Base-by-base conservation (phyloP, 768 basidiomycete genomes). In the Pulveroboletus sp. region DNA sequence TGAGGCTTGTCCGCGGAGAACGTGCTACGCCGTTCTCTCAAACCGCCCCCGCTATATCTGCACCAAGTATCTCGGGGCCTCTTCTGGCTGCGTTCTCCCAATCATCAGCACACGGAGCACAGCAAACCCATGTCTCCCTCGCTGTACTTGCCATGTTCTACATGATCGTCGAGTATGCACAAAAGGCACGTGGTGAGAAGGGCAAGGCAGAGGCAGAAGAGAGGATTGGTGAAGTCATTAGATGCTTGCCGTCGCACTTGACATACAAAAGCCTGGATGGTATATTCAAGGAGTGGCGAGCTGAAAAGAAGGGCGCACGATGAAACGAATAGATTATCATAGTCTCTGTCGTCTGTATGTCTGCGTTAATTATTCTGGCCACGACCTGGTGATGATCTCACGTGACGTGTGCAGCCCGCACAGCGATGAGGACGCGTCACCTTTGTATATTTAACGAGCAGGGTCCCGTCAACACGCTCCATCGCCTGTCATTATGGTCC, bases 101-200 rank as follows among this genome's bases (percentile, higher is more conserved):
- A n/a, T 82, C 82, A 37, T 88, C 90, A 4, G 81, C 89, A 11
- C 90, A 93, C 61, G 84, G 83, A 17, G 76, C 82, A 36, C 90
- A 94, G 60, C 95, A 99, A 71, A 97, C 93, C 1, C 93, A 94
- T 57, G 88, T 95, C 21, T 91, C 91, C 8, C 79, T 98, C 30
- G 93, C 94, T 8, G 89, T 98, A 10, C 75, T 98, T 44, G 92
- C 93, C 13, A 80, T 98, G 68, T 93, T 92, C 72, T 78, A 88
- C 24, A 80, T 97, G 73, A 75, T 86, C 6, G 73, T 84, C 43
- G 91, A 93, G 57, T 93, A 85, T 63, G 93, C 92, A 6, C 73
- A 77, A 64, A 85, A 83, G 62, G 84, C 84, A 31, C 67, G 64
- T 21, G 86, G 76, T 43, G 83, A 80, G 56, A 77, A 82, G 67